Evolutionary conservation across 2,329 filamentous ascomycete species (phyloP), one percentile per base, ranked within the genome.

Genomic region (Diaporthe ilicicola): DNA sequence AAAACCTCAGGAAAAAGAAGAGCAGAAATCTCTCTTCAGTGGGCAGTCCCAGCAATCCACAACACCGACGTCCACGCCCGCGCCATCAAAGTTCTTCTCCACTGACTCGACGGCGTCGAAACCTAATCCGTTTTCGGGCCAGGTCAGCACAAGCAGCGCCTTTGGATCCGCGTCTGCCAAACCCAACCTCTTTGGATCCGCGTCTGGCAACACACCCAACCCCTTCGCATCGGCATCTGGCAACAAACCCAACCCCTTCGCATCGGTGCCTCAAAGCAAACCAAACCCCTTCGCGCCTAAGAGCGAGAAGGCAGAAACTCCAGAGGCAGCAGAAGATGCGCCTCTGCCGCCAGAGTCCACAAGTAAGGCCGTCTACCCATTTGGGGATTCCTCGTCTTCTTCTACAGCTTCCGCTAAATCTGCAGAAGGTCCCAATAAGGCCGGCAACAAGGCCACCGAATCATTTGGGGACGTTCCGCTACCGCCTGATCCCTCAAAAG

Each of bases 281-380:
- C 54, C 66, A 22, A 71, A 72, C 50, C 72, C 70, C 22, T 74
- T 74, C 37, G 62, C 72, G 22, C 24, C 22, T 19, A 64, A 76
- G n/a, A 75, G 79, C 5, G 77, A 80, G 59, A 85, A 84, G 73
- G 72, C 76, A 48, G 78, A 79, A 44, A 79, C 81, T 46, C 74
- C 77, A 29, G 77, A 79, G 12, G 51, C 65, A n/a, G 12, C 59
- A 55, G 66, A 78, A 64, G 77, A 80, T 71, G 76, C 75, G 39
- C 87, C 88, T 70, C 79, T 89, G 5, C 87, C 88, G 42, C 87
- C 88, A 27, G 87, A 89, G 73, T 80, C 86, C 70, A 88, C 83
- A 67, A 90, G 87, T 82, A 88, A 86, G 81, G 78, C 80, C 70
- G 78, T 81, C 64, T 89, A 84, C 75, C 79, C 82, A 62, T 74